Percentiles rank a stretch among this genome's conserved stretches.
Conservation (phyloP, 2,329 filamentous ascomycete species). For the Blastomyces emzantsi region DNA sequence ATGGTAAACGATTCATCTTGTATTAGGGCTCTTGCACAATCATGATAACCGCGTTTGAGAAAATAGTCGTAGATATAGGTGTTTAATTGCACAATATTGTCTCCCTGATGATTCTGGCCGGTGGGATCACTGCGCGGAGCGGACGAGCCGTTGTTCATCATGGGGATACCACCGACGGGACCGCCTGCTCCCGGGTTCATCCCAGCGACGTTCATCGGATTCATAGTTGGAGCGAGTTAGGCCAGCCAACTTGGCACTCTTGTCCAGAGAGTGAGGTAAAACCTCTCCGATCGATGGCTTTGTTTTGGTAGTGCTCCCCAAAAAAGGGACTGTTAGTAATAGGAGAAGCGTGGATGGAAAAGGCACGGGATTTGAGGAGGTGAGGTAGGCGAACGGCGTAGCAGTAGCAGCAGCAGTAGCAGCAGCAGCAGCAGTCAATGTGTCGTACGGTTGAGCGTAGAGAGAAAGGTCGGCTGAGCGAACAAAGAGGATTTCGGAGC, state of each 20-base stretch:
- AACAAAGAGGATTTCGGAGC: background rate
- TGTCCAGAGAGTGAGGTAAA: constrained; percentile 17
- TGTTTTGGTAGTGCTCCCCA: background rate
- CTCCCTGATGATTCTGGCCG: constrained; percentile 30
- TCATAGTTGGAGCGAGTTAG: constrained; percentile 39
- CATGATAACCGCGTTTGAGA: constrained; percentile 72
- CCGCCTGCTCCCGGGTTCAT: constrained; percentile 49
- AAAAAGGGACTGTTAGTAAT: background rate
- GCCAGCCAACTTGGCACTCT: constrained; percentile 27
- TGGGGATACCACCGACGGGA: constrained; percentile 48
- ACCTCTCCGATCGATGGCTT: background rate
- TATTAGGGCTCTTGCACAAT: constrained; percentile 68
- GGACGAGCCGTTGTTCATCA: constrained; percentile 45
- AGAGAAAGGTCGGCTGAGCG: background rate
- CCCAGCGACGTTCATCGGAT: constrained; percentile 46
- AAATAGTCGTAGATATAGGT: constrained; percentile 68
- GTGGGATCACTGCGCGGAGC: constrained; percentile 37
- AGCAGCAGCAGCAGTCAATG: background rate
- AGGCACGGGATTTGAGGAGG: background rate
- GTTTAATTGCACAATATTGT: constrained; percentile 43
- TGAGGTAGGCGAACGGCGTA: background rate
- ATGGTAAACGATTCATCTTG: constrained; percentile 52
- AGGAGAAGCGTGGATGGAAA: background rate
- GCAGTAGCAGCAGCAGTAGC: no score
- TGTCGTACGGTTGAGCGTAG: background rate